A percentile compares a stretch with the other conserved stretches of the same genome.
phyloP scores from a whole-genome alignment of 345 rosid species.

The Brassica rapa region DNA sequence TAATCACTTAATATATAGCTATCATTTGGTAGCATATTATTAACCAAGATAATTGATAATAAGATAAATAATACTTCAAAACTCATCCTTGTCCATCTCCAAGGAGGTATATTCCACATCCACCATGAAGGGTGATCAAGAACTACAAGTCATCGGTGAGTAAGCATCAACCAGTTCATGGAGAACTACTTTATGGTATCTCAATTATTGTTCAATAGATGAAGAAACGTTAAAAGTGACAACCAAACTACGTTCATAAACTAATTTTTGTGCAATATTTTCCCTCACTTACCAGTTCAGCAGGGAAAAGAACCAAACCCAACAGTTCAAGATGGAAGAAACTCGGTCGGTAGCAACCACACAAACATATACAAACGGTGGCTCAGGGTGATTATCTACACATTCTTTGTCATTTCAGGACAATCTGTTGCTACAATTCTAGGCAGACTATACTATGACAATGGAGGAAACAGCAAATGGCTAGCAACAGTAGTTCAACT shows the following conservation, averaged over 20 bases:
- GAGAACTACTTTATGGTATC: neutral
- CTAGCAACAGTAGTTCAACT: slow-evolving; percentile 50
- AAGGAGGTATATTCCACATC: slow-evolving; percentile 14
- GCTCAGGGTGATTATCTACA: slow-evolving; percentile 39
- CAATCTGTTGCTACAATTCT: slow-evolving; percentile 51
- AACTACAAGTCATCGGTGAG: slow-evolving; percentile 43
- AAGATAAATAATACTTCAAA: slow-evolving; percentile 8
- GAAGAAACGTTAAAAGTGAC: neutral
- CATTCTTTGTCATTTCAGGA: slow-evolving; percentile 47
- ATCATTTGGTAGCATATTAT: slow-evolving; percentile 11
- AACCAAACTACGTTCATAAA: neutral
- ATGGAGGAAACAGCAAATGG: slow-evolving; percentile 67
- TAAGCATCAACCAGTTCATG: neutral
- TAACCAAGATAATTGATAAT: slow-evolving; percentile 5
- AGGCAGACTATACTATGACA: slow-evolving; percentile 54
- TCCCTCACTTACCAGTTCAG: slow-evolving; percentile 28
- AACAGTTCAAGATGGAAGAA: slow-evolving; percentile 16
- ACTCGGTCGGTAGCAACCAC: slow-evolving; percentile 14
- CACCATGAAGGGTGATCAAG: slow-evolving; percentile 39
- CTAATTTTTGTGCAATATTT: slow-evolving; percentile 1
- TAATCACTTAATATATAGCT: slow-evolving; percentile 1
- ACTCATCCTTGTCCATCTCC: slow-evolving; percentile 19
- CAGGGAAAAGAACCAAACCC: slow-evolving; percentile 26
- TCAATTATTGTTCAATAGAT: neutral
- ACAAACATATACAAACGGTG: slow-evolving; percentile 40